These are phyloP conservation scores for Auricularia sp. DNA, from an alignment of 768 basidiomycete species.

Conservation along the genomic window DNA sequence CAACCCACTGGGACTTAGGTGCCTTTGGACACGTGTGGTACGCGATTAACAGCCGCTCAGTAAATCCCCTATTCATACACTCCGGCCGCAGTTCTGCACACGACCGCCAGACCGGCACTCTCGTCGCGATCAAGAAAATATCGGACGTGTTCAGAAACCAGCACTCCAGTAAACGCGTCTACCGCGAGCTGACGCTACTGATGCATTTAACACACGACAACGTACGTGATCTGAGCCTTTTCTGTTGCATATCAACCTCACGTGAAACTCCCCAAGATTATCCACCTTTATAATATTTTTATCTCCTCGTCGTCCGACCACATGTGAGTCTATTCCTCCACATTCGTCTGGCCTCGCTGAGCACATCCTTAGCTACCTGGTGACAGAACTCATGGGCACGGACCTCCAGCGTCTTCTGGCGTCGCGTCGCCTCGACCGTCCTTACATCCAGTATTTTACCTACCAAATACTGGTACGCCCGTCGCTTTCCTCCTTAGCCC, in stretches of 20 bases:
- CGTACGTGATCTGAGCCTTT: not conserved
- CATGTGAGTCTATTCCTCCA: not conserved
- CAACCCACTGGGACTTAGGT: not conserved
- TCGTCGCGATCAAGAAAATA: not conserved
- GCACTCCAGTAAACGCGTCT: not conserved
- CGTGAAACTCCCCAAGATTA: not conserved
- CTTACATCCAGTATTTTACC: not conserved
- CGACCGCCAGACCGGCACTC: not conserved
- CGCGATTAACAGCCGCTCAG: not conserved
- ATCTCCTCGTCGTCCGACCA: not conserved
- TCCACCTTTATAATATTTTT: conserved; percentile 1
- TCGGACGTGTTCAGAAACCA: not conserved
- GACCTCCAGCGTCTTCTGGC: not conserved
- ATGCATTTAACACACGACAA: not conserved
- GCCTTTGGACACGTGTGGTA: conserved; percentile 1
- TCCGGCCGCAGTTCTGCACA: not conserved
- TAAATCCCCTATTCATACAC: not conserved
- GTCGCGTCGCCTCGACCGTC: conserved; percentile 1
- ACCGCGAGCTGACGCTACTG: not conserved
- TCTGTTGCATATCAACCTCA: too few relatives aligned
- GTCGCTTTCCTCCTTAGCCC: not conserved
- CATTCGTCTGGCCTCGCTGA: not conserved
- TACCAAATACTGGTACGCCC: not conserved
- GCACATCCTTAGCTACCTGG: not conserved
- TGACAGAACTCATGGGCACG: not conserved